Evolutionary conservation across 768 basidiomycete species (phyloP), one percentile per base, ranked within the genome.

Genomic region (Mycena albidolilacea): DNA sequence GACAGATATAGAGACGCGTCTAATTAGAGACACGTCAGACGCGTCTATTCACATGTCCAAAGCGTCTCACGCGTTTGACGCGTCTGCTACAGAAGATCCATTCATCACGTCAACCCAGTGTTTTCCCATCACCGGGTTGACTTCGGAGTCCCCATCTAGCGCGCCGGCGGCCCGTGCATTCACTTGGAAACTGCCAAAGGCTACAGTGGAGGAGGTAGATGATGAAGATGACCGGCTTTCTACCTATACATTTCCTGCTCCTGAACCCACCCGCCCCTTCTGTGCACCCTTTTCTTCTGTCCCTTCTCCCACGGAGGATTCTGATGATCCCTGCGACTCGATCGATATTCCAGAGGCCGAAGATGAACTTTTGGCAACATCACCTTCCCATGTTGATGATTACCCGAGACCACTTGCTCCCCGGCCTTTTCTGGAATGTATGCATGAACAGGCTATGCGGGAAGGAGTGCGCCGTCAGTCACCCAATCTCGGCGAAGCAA

Each of bases 341-440:
- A 43, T 67, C 37, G 23, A 67, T 67, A 43, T 67, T 46, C 65
- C 65, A 12, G 65, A 44, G 23, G 55, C 65, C 7, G 65, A 67
- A 10, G 65, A 67, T 58, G 65, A 67, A 55, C 65, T 58, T 6
- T 35, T 67, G 54, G 65, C 65, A 17, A 67, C 55, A 57, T 57
- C 65, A 58, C 65, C 65, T 43, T 58, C 23, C 14, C 55, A 67
- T 46, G 67, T 48, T 48, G 58, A 68, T 50, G 57, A 60, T 8
- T 58, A 59, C 46, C 67, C 46, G 35, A 39, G 50, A 55, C 63
- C 48, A 7, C 39, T 12, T 39, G 63, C 48, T 7, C 38, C 63
- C 12, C 63, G 50, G 7, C 6, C 63, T 30, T 52, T 64, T 54
- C 30, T 64, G 19, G 61, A 62, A 21, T 21, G 43, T 62, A 62